phyloP scores from a whole-genome alignment of 768 basidiomycete species.

The Symmetrospora coprosmae region DNA sequence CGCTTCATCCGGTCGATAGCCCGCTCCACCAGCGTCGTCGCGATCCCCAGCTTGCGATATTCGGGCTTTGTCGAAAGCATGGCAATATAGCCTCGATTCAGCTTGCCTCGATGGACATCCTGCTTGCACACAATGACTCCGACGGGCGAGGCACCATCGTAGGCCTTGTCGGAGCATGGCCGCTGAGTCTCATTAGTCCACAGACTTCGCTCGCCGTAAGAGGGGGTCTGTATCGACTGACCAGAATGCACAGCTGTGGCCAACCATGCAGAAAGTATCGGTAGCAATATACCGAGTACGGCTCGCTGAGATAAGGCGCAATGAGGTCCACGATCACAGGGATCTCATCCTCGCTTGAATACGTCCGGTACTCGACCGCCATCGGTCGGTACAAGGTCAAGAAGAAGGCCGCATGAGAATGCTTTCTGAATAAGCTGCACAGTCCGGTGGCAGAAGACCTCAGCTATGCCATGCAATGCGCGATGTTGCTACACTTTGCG shows the following conservation, averaged over 20 bases:
- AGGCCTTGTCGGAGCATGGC: conserved; percentile 15
- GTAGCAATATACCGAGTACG: conserved; percentile 74
- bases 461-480: no score
- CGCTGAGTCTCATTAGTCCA: not conserved
- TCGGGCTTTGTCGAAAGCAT: conserved; percentile 81
- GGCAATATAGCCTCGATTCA: conserved; percentile 88
- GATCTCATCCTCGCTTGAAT: conserved; percentile 30
- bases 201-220: conserved; percentile 21
- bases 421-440: no score
- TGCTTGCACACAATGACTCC: conserved; percentile 97
- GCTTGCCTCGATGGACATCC: conserved; percentile 57
- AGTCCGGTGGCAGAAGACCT: no score
- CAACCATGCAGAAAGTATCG: conserved; percentile 93
- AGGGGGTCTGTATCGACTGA: conserved; percentile 34
- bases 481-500: no score
- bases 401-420: no score
- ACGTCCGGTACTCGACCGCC: conserved; percentile 23
- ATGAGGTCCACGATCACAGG: conserved; percentile 73
- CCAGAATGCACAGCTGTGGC: conserved; percentile 79
- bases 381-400: no score
- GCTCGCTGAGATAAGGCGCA: conserved; percentile 83
- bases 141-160: conserved; percentile 39
- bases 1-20: conserved; percentile 72
- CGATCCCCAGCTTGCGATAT: conserved; percentile 82
- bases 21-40: conserved; percentile 66